These are phyloP conservation scores for Boletus sp. DNA, from an alignment of 1,284 basidiomycete genomes.

Conservation along the genomic window DNA sequence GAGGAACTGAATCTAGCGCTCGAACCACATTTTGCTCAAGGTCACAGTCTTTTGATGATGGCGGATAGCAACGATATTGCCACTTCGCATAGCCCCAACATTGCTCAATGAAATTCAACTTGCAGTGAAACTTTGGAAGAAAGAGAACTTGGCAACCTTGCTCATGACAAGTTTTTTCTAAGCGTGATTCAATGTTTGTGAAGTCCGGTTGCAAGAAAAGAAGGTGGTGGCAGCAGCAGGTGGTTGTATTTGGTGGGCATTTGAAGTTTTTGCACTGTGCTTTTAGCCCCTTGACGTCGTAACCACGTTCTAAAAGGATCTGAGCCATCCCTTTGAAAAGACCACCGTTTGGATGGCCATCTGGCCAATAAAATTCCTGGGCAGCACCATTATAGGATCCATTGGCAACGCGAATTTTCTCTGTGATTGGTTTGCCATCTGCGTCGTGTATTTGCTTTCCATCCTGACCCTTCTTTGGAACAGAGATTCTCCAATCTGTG, in stretches of 20 bases:
- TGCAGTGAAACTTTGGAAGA: background rate
- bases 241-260: background rate
- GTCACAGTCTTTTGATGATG: background rate
- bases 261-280: background rate
- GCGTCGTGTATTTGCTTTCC: no score
- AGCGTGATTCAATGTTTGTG: background rate
- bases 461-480: no score
- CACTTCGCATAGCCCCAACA: background rate
- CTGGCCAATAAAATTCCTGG: no score
- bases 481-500: no score
- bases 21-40: background rate
- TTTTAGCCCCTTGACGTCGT: background rate
- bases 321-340: no score
- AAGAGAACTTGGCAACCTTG: background rate
- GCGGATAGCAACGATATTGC: background rate
- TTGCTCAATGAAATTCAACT: background rate
- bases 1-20: background rate
- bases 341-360: no score
- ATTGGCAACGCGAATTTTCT: no score
- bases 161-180: background rate
- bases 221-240: background rate
- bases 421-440: background rate
- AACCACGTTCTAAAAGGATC: background rate
- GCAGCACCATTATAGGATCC: no score
- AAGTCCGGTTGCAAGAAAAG: background rate